Conservation (phyloP, 352 stramenopile genomes). For the Thalassiosira mediterranea region DNA sequence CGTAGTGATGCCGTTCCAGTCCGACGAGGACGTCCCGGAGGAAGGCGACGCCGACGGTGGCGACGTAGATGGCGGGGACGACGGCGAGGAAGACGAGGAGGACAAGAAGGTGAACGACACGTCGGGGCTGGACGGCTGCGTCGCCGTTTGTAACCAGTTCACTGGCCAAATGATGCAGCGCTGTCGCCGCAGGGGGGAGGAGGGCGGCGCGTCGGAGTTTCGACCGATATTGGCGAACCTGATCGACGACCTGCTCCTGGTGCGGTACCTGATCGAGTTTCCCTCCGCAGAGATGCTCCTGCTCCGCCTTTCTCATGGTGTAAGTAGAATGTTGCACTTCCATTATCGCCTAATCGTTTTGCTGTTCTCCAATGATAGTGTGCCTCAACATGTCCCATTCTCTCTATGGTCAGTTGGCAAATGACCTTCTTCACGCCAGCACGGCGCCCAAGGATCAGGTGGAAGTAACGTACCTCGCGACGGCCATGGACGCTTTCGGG, state of each 20-base stretch:
- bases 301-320: constrained; percentile 51
- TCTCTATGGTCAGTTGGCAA: constrained; percentile 24
- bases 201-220: constrained; percentile 82
- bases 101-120: constrained; percentile 44
- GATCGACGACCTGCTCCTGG: constrained; percentile 80
- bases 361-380: no score
- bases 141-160: constrained; percentile 69
- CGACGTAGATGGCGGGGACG: constrained; percentile 33
- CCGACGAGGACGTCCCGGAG: constrained; percentile 38
- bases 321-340: no score
- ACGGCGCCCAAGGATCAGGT: constrained; percentile 30
- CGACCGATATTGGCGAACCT: constrained; percentile 78
- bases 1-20: constrained; percentile 61
- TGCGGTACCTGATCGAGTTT: constrained; percentile 73
- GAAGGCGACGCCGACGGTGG: constrained; percentile 32
- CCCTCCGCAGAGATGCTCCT: constrained; percentile 81
- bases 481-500: constrained; percentile 77
- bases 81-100: constrained; percentile 22
- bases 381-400: no score
- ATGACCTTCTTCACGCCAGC: constrained; percentile 56
- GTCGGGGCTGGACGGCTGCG: constrained; percentile 61
- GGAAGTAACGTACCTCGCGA: constrained; percentile 77
- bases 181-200: constrained; percentile 76
- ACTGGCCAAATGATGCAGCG: constrained; percentile 68
- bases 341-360: no score